A percentile compares a stretch with the other conserved stretches of the same genome.
Conservation (phyloP, 75 land plant species). For the Pseudotsuga menziesii region DNA sequence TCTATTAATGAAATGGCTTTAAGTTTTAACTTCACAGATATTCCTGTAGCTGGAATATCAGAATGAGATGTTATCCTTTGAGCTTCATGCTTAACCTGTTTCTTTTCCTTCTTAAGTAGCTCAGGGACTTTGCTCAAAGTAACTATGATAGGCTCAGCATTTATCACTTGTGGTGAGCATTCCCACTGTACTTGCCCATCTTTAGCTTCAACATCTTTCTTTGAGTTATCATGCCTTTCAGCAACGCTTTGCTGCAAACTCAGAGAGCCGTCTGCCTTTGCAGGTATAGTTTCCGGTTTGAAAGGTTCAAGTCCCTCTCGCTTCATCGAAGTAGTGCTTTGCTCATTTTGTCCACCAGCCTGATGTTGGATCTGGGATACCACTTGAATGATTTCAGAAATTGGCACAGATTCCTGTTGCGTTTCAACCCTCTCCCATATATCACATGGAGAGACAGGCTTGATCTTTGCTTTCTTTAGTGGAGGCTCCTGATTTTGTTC, state of each 20-base stretch:
- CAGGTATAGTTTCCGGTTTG: constrained; percentile 22
- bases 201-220: constrained; percentile 15
- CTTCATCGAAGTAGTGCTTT: neutral
- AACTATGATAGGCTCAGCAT: constrained; percentile 25
- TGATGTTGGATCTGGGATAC: constrained; percentile 13
- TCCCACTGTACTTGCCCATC: constrained; percentile 21
- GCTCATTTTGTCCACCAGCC: neutral
- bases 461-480: constrained; percentile 59
- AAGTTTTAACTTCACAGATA: constrained; percentile 83
- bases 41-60: constrained; percentile 38
- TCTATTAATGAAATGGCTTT: constrained; percentile 93
- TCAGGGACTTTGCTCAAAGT: constrained; percentile 23
- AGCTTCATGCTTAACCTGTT: constrained; percentile 29
- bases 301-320: neutral
- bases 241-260: constrained; percentile 12
- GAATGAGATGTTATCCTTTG: constrained; percentile 4
- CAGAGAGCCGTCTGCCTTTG: constrained; percentile 22
- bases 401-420: constrained; percentile 9
- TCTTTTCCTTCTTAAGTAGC: constrained; percentile 23
- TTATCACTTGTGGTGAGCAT: constrained; percentile 11
- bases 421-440: neutral
- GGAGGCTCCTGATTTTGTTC: constrained; percentile 33
- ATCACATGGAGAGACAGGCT: constrained; percentile 28
- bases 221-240: neutral
- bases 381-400: neutral